These are phyloP conservation scores for Gossypium australe DNA, from an alignment of 345 rosid genomes.

Conservation along the genomic window DNA sequence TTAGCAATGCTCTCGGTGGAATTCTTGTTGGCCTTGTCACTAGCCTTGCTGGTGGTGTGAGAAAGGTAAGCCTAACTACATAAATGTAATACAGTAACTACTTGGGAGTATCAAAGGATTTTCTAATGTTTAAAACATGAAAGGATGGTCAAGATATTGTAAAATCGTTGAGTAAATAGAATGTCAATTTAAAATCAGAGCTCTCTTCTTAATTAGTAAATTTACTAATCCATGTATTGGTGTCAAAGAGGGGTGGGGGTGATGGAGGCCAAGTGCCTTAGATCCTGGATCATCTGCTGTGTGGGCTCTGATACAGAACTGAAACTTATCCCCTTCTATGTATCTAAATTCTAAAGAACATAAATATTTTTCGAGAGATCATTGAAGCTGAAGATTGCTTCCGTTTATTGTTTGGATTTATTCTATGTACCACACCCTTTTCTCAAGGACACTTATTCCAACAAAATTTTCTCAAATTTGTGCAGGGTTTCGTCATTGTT, in stretches of 20 bases:
- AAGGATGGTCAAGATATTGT: not conserved
- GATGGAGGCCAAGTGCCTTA: not conserved
- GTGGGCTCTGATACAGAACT: not conserved
- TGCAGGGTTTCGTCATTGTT: conserved; percentile 94
- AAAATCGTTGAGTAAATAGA: conserved; percentile 3
- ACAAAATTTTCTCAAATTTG: not conserved
- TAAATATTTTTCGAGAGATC: not conserved
- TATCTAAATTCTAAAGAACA: not conserved
- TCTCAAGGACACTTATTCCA: too few species aligned
- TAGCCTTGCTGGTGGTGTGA: conserved; percentile 92
- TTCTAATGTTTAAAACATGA: not conserved
- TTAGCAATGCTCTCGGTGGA: conserved; percentile 83
- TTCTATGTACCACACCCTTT: not conserved
- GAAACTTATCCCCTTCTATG: not conserved
- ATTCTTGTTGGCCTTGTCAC: conserved; percentile 96
- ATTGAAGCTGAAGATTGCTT: not conserved
- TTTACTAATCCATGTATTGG: not conserved
- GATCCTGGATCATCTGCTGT: not conserved
- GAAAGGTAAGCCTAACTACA: conserved; percentile 52
- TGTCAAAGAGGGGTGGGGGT: not conserved
- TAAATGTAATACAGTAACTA: not conserved
- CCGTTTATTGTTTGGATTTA: not conserved
- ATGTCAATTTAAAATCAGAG: not conserved
- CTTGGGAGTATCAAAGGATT: not conserved
- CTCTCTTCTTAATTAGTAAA: not conserved